Base-by-base conservation (phyloP, 345 rosid species). In the Raphanus sativus region DNA sequence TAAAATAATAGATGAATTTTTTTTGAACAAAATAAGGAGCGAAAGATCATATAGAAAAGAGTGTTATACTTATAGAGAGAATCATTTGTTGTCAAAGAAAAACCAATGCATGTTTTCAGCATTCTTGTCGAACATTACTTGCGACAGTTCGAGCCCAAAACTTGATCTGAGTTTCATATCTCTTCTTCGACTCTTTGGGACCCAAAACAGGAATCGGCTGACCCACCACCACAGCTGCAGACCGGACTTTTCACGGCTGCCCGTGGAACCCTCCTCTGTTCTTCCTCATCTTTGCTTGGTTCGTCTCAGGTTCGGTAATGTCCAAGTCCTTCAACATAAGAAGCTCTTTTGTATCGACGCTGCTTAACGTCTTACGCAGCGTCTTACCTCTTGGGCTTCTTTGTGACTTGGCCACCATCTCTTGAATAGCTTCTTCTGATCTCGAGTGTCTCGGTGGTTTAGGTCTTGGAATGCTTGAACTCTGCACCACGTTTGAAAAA, bases 91-190 rank as follows among this genome's bases (percentile, higher is more conserved):
- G 72, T 64, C 50, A 79, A 52, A 1, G 59, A 17, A 50, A 50
- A 7, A 73, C 28, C 3, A 6, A 60, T 29, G 6, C 64, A 54
- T 45, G 0, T 24, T 12, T 80, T 60, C 73, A 85, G 75, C 87
- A 84, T 67, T 85, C 85, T 79, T 85, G 84, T 13, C 84, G 77
- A 71, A 86, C 89, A 67, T 90, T 87, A 56, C 87, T 86, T 2
- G 96, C 96, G 40, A 88, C 92, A 11, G 89, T 85, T 77, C 91
- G 75, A 5, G 92, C 92, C 92, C 96, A 90, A 5, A 83, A 87
- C 83, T 86, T 90, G 84, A 90, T 81, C 16, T 87, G 88, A 50
- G 86, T 70, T 90, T 88, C 91, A 87, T 87, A 24, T 85, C 90
- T 75, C 62, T 69, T 3, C 83, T 62, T n/a, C 1, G 89, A 83